phyloP scores from a whole-genome alignment of 1,139 yeast genomes.

The Yamadazyma triangularis region DNA sequence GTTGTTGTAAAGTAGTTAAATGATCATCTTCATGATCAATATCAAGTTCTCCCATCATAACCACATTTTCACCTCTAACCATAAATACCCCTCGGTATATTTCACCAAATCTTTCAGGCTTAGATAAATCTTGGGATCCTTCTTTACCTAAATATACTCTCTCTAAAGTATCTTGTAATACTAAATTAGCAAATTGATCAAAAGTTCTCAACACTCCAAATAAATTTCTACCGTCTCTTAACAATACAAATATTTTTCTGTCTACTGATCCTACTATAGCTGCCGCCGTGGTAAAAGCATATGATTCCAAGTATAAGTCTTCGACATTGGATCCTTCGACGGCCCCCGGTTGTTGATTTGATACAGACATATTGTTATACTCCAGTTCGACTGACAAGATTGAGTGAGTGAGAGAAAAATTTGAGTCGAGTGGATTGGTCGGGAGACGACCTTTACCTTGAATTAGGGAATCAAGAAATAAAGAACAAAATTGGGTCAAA shows the following conservation, averaged over 20 bases:
- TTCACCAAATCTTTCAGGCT: constrained; percentile 62
- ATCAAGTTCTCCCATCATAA: constrained; percentile 93
- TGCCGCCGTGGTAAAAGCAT: constrained; percentile 94
- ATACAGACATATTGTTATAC: background rate
- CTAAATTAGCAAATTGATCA: constrained; percentile 93
- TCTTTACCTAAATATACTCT: constrained; percentile 58
- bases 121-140: constrained; percentile 19
- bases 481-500: too few relatives aligned
- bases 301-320: constrained; percentile 58
- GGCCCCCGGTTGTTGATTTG: background rate
- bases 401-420: too few relatives aligned
- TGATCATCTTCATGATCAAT: constrained; percentile 81
- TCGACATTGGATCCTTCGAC: constrained; percentile 26
- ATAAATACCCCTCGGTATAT: constrained; percentile 73
- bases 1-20: constrained; percentile 49
- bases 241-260: constrained; percentile 75
- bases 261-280: constrained; percentile 94
- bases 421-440: too few relatives aligned
- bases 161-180: constrained; percentile 86
- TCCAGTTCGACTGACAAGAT: too few relatives aligned
- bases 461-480: too few relatives aligned
- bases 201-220: constrained; percentile 92
- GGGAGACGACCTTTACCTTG: too few relatives aligned
- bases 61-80: constrained; percentile 95
- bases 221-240: constrained; percentile 86